Evolutionary conservation across 805 yeast genomes (phyloP).

Genomic region (Nematodospora valgi): DNA sequence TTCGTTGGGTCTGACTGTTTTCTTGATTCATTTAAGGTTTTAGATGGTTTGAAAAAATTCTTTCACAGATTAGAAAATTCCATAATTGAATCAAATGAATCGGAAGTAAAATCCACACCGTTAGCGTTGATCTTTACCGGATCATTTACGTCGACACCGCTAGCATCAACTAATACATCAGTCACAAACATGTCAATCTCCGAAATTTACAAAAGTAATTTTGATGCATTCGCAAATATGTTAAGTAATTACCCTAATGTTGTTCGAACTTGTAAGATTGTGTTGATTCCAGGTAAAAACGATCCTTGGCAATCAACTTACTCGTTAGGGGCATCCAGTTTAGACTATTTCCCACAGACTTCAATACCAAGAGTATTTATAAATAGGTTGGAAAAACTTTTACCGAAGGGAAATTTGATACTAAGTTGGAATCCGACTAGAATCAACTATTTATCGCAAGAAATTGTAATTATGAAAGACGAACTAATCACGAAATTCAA

Average conservation of each 20-base stretch:
- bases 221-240: conserved; percentile 70
- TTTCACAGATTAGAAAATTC: conserved; percentile 47
- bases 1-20: conserved; percentile 73
- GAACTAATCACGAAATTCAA: conserved; percentile 68
- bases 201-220: conserved; percentile 58
- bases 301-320: conserved; percentile 89
- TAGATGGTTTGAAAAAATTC: conserved; percentile 66
- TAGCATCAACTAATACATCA: conserved; percentile 53
- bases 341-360: conserved; percentile 54
- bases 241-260: conserved; percentile 58
- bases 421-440: conserved; percentile 73
- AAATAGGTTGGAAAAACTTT: conserved; percentile 53
- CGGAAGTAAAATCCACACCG: conserved; percentile 45
- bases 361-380: conserved; percentile 72
- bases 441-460: conserved; percentile 78
- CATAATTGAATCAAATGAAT: conserved; percentile 33
- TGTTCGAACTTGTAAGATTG: conserved; percentile 50
- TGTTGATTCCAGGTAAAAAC: conserved; percentile 83
- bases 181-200: conserved; percentile 47
- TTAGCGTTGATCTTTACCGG: conserved; percentile 77
- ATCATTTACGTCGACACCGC: conserved; percentile 68
- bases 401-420: conserved; percentile 29
- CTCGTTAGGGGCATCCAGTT: conserved; percentile 50
- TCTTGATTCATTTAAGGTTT: conserved; percentile 54
- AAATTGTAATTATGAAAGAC: conserved; percentile 71